Percentiles rank a stretch among this genome's conserved stretches.
These are phyloP conservation scores for Polygonum aviculare DNA, from an alignment of 148 eudicot species.

Conservation along the genomic window DNA sequence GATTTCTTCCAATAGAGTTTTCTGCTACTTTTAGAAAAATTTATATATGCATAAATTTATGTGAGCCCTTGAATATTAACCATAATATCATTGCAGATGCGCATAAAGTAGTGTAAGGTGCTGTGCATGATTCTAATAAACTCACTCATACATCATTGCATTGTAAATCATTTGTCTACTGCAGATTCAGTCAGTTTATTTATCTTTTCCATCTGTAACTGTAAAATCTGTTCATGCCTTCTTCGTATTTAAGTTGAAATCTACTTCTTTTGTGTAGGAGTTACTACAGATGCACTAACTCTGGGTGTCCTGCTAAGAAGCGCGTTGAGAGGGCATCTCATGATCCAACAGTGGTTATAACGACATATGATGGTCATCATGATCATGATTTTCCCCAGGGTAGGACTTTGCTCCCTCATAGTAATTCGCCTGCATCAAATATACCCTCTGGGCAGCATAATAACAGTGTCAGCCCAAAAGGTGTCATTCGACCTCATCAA, in stretches of 20 bases:
- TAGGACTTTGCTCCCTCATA: conserved; percentile 43
- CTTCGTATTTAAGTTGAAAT: neutral
- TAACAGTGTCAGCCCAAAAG: conserved; percentile 15
- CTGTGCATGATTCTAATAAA: neutral
- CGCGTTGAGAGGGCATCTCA: conserved; percentile 82
- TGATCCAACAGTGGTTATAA: conserved; percentile 54
- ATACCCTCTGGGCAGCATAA: conserved; percentile 9
- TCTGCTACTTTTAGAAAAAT: neutral
- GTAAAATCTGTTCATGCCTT: neutral
- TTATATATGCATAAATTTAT: neutral
- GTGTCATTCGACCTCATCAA: neutral
- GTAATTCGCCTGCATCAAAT: conserved; percentile 18
- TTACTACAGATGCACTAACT: conserved; percentile 79
- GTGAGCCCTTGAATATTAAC: neutral
- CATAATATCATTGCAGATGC: neutral
- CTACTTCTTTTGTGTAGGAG: conserved; percentile 46
- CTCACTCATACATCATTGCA: neutral
- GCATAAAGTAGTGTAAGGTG: neutral
- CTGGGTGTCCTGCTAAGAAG: conserved; percentile 79
- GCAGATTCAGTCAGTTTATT: neutral
- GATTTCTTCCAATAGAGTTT: neutral
- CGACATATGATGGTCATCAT: conserved; percentile 81
- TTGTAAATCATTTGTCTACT: neutral
- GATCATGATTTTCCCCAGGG: conserved; percentile 52
- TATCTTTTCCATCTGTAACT: neutral